phyloP scores from a whole-genome alignment of 2,329 filamentous ascomycete genomes.

The Nakataea oryzae region DNA sequence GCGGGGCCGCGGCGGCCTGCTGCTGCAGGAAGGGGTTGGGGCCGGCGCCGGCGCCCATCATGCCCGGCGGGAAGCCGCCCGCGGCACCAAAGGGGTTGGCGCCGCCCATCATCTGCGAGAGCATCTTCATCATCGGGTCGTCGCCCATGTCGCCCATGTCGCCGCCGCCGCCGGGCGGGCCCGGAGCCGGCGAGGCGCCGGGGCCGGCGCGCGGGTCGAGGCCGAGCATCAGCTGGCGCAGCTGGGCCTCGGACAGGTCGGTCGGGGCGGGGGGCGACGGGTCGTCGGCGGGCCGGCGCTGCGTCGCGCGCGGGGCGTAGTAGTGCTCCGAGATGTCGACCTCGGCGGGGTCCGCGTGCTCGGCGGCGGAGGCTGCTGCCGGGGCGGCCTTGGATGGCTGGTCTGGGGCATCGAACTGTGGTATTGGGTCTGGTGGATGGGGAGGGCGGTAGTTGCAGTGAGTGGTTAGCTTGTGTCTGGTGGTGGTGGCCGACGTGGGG shows the following conservation, averaged over 20 bases:
- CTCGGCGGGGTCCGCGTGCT: conserved; percentile 58
- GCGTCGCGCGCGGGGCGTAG: conserved; percentile 25
- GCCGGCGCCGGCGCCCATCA: conserved; percentile 27
- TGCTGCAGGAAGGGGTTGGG: conserved; percentile 16
- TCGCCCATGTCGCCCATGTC: conserved; percentile 26
- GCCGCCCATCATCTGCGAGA: conserved; percentile 57
- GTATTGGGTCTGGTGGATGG: conserved; percentile 10
- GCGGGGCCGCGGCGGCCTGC: conserved; percentile 19
- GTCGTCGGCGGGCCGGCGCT: conserved; percentile 15
- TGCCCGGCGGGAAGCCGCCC: conserved; percentile 19
- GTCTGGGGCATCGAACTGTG: conserved; percentile 9
- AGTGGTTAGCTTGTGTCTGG: conserved; percentile 12
- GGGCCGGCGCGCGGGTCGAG: conserved; percentile 27
- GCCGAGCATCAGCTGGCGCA: conserved; percentile 55
- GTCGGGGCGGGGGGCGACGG: background rate
- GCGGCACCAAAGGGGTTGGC: conserved; percentile 17
- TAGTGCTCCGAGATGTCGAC: conserved; percentile 69
- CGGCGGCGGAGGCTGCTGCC: conserved; percentile 13
- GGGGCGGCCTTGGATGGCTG: conserved; percentile 20
- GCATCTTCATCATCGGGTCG: conserved; percentile 66
- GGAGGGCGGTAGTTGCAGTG: conserved; percentile 17
- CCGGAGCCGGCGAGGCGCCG: conserved; percentile 6
- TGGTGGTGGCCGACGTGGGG: too few species aligned
- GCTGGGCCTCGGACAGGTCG: conserved; percentile 42
- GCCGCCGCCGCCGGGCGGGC: conserved; percentile 10